Evolutionary conservation across 306 rosid genomes (phyloP), one percentile per base, ranked within the genome.

Genomic region (Carpinus fangiana): DNA sequence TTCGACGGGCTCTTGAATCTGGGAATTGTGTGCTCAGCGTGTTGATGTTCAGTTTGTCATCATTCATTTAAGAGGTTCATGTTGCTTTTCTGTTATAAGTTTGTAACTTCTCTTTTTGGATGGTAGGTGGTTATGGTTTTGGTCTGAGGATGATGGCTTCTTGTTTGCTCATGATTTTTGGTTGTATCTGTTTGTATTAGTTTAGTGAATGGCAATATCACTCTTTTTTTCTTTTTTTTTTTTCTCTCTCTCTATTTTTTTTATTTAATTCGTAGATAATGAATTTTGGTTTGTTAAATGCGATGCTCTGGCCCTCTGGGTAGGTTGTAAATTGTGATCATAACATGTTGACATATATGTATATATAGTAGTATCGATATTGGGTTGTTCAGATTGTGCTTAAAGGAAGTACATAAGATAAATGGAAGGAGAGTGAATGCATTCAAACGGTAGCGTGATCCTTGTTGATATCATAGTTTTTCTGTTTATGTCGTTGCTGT

Each of bases 1-100:
- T 66, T 73, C 18, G 80, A 12, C 21, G 84, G 18, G 57, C 16
- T 62, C 17, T 54, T 68, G 16, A 56, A 5, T 78, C 47, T 78
- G 77, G 34, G 64, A 13, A 43, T 68, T 74, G 12, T 77, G 55
- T 64, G 43, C 50, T 61, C 31, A 34, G 45, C 43, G 70, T 26
- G 46, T 47, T 46, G 36, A 10, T 65, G 36, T 72, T 69, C 59
- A 61, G 55, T 73, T 68, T 36, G n/a, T 52, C 54, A 47, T 31
- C 73, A 21, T 45, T 2, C 16, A 70, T 56, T 66, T 7, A 41
- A n/a, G 8, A 34, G 67, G 13, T 68, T 59, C 31, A 43, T 76
- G 74, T 28, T 12, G 0, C 18, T 72, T 41, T 23, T 51, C 50
- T 54, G 26, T 68, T 23, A 23, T 23, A 23, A 23, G 26, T 23